These are phyloP conservation scores for Aspergillus tamarii DNA, from an alignment of 2,329 filamentous ascomycete species.

Conservation along the genomic window DNA sequence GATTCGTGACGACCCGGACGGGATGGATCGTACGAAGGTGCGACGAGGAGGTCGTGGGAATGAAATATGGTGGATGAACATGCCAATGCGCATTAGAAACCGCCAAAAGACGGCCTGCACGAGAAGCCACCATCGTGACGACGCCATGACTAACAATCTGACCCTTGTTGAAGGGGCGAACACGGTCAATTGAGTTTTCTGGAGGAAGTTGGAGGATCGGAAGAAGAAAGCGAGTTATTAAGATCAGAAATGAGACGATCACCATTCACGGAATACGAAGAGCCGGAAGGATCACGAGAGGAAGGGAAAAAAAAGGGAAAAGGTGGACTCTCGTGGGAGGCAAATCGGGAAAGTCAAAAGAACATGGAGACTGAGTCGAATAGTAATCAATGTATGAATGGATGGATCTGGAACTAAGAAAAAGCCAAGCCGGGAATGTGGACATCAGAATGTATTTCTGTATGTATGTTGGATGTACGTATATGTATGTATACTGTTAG, in stretches of 20 bases:
- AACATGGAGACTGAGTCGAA: neutral
- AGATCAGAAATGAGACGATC: neutral
- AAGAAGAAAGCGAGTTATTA: neutral
- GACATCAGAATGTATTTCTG: neutral
- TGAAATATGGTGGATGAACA: slow-evolving; percentile 67
- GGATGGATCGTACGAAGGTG: slow-evolving; percentile 60
- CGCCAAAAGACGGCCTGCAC: slow-evolving; percentile 69
- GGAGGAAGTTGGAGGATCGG: neutral
- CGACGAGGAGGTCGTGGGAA: slow-evolving; percentile 63
- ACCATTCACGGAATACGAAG: neutral
- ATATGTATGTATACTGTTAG: no score
- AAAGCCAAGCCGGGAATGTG: slow-evolving; percentile 4
- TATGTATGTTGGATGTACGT: no score
- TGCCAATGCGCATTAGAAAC: slow-evolving; percentile 68
- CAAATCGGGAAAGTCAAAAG: slow-evolving; percentile 1
- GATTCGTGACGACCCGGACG: slow-evolving; percentile 55
- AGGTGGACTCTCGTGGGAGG: neutral
- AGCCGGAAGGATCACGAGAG: neutral
- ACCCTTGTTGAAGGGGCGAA: neutral
- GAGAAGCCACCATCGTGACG: slow-evolving; percentile 62
- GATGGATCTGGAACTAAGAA: neutral
- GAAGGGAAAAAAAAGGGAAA: neutral
- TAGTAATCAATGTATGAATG: neutral
- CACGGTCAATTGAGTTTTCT: neutral
- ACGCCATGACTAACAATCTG: slow-evolving; percentile 26